These are phyloP conservation scores for Cystofilobasidium macerans DNA, from an alignment of 768 basidiomycete species.

Conservation along the genomic window DNA sequence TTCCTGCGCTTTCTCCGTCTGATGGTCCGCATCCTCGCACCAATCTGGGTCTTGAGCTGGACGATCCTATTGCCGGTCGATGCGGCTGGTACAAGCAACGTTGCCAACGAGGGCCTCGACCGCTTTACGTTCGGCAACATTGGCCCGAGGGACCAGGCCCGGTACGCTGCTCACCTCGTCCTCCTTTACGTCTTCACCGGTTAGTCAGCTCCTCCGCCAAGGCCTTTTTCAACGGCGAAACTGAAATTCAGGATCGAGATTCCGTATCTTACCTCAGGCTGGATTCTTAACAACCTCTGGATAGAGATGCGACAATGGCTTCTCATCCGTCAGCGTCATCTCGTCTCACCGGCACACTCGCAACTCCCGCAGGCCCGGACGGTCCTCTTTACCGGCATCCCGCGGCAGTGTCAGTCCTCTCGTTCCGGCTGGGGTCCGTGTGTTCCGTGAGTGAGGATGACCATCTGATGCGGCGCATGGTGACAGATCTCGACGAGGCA, in stretches of 20 bases:
- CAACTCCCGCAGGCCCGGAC: slow-evolving; percentile 77
- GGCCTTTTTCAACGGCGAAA: neutral
- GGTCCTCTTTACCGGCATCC: slow-evolving; percentile 80
- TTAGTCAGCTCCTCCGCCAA: slow-evolving; percentile 42
- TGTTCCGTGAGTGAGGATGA: neutral
- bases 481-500: slow-evolving; percentile 50
- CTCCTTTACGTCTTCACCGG: slow-evolving; percentile 67
- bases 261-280: slow-evolving; percentile 44
- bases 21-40: slow-evolving; percentile 68
- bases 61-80: slow-evolving; percentile 66
- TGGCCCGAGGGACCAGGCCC: slow-evolving; percentile 41
- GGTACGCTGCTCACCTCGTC: slow-evolving; percentile 70
- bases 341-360: slow-evolving; percentile 62
- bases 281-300: slow-evolving; percentile 73
- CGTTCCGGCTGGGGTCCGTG: neutral
- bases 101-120: slow-evolving; percentile 50
- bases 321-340: slow-evolving; percentile 64
- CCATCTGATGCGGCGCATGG: neutral
- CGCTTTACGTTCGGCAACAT: slow-evolving; percentile 76
- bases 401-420: slow-evolving; percentile 45
- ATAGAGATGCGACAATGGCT: slow-evolving; percentile 72
- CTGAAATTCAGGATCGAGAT: neutral
- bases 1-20: slow-evolving; percentile 80
- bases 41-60: slow-evolving; percentile 90
- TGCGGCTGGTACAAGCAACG: slow-evolving; percentile 43